phyloP scores from a whole-genome alignment of 192 early-diverging fungal species.

The Dispira simplex region DNA sequence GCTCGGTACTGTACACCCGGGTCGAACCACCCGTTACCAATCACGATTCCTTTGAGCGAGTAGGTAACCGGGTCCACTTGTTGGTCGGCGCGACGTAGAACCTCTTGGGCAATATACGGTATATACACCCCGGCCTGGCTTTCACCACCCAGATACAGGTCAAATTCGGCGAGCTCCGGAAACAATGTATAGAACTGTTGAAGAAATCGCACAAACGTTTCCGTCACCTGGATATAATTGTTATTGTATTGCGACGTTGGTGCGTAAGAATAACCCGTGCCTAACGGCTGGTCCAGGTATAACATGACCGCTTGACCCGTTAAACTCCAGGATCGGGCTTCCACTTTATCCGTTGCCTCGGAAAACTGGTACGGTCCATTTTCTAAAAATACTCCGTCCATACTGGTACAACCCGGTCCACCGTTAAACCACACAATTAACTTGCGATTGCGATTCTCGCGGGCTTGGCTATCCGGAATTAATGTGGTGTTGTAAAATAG shows the following conservation, averaged over 20 bases:
- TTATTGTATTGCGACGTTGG: conserved; percentile 11
- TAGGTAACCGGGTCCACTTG: conserved; percentile 11
- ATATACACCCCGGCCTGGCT: conserved; percentile 60
- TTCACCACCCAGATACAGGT: conserved; percentile 59
- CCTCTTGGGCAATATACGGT: conserved; percentile 42
- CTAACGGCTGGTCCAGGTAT: conserved; percentile 51
- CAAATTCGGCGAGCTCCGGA: conserved; percentile 23
- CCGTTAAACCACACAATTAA: conserved; percentile 50
- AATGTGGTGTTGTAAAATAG: conserved; percentile 25
- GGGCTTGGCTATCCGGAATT: not conserved
- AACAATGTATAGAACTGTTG: conserved; percentile 38
- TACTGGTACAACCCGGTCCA: conserved; percentile 40
- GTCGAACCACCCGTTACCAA: conserved; percentile 73
- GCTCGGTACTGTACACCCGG: conserved; percentile 19
- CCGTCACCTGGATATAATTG: conserved; percentile 23
- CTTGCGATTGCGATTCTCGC: conserved; percentile 12
- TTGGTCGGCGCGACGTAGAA: conserved; percentile 25
- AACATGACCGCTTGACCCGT: conserved; percentile 30
- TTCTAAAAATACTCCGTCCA: conserved; percentile 52
- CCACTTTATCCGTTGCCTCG: conserved; percentile 16
- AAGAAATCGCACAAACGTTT: conserved; percentile 34
- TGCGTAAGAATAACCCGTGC: conserved; percentile 35
- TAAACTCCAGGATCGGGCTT: conserved; percentile 20
- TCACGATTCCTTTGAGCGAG: conserved; percentile 31
- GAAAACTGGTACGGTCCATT: conserved; percentile 41